Evolutionary conservation across 805 yeast species (phyloP), one percentile per base, ranked within the genome.

Genomic region (Saccharomycopsis amapae): DNA sequence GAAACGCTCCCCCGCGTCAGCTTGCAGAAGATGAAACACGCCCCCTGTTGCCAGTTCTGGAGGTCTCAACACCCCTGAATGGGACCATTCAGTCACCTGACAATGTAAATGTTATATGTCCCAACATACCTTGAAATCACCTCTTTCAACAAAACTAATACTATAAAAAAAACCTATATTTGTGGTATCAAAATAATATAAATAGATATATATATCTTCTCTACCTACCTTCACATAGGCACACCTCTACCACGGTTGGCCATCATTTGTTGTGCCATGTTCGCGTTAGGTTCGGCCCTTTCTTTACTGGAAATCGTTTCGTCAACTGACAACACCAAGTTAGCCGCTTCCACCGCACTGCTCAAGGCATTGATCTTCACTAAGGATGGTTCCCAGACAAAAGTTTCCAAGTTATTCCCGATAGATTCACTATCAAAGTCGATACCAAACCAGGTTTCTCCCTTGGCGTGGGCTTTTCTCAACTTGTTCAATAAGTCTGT

Each of bases 341-440:
- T 82, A 6, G 97, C 95, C 36, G 98, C 98, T 65, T 93, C 99
- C 10, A 96, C 83, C 20, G 99, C 99, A 58, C 94, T 81, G 63
- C 81, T 82, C 49, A 93, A 69, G n/a, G 97, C 97, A 63, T 93
- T 93, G 50, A 79, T 76, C 67, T 93, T 93, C 43, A 90, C 95
- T 56, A 93, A 74, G 36, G 96, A 81, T 3, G 99, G 99, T 65
- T 93, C 99, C 99, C 99, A 93, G 47, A 93, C 94, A 58, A 86
- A 90, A 51, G 73, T 77, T 44, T 76, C 79, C 71, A 88, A 78
- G 61, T 89, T 93, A 64, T 90, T 81, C 38, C 88, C 88, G 50
- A 88, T 81, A 34, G 72, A 63, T 62, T 87, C 97, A 50, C 77
- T 77, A 49, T 78, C 84, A 68, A 93, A 93, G 66, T 93, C 96